Evolutionary conservation across 495 filamentous ascomycete genomes (phyloP).

Genomic region (Daldinia concentrica): DNA sequence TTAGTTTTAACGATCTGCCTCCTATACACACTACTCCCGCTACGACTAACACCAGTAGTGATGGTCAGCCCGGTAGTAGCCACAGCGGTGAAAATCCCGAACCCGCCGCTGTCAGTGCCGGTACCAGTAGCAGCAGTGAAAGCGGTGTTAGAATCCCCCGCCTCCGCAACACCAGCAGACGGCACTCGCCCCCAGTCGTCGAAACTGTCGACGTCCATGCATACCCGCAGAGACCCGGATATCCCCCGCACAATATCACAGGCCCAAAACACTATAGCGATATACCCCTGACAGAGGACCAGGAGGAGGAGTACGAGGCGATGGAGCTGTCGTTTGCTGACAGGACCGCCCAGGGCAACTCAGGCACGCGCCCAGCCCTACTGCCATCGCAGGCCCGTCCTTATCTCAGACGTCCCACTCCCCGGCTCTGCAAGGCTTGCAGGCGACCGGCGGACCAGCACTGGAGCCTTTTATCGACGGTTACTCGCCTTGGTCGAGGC

Average conservation of each 20-base stretch:
- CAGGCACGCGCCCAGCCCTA: slow-evolving; percentile 7
- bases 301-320: not conserved
- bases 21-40: not conserved
- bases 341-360: slow-evolving; percentile 17
- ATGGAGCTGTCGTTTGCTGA: slow-evolving; percentile 15
- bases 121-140: not conserved
- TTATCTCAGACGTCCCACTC: not conserved
- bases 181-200: slow-evolving; percentile 46
- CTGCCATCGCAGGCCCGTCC: not conserved
- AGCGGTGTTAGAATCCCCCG: slow-evolving; percentile 8
- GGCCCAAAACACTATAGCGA: slow-evolving; percentile 14
- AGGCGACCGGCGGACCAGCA: slow-evolving; percentile 32
- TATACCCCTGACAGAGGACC: not conserved
- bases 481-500: slow-evolving; percentile 27
- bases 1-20: slow-evolving; percentile 52
- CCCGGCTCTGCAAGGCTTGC: slow-evolving; percentile 34
- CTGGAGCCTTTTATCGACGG: slow-evolving; percentile 40
- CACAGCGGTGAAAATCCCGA: slow-evolving; percentile 7
- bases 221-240: slow-evolving; percentile 48
- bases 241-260: slow-evolving; percentile 43
- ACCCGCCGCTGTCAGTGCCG: not conserved
- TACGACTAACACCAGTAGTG: not conserved
- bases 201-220: slow-evolving; percentile 48
- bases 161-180: slow-evolving; percentile 50
- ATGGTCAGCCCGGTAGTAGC: not conserved